Base-by-base conservation (phyloP, 2,329 filamentous ascomycete genomes). In the Ascochyta viciae-villosae region DNA sequence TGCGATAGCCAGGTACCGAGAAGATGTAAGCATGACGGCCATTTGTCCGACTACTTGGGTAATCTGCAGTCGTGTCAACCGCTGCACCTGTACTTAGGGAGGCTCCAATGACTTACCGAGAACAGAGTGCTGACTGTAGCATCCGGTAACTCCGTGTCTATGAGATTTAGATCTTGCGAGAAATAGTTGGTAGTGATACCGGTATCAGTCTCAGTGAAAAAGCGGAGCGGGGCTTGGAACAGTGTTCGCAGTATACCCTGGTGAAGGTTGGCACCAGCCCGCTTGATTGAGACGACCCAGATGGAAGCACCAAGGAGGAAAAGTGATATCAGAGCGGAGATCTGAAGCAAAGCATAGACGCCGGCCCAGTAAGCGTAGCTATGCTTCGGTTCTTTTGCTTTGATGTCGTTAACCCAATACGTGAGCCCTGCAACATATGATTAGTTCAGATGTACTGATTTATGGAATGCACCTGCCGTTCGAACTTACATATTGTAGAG, bases 261-360 rank as follows among this genome's bases (percentile, higher is more conserved):
- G 54, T 84, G 82, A 50, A 84, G 77, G 39, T 64, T 75, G 44
- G 75, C 74, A 3, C 79, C 80, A 12, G 54, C 56, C 41, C 44
- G 41, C 41, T 60, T 60, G 4, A 60, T 34, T 9, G 47, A 63
- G 42, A 77, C 72, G 58, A 78, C 75, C n/a, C 57, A 68, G 40
- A 76, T 42, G n/a, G 72, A 40, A 9, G 60, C 35, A 24, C 24
- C 61, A 3, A 57, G 52, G 16, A 57, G 46, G 2, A 60, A 35
- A 7, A 62, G 38, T n/a, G 54, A 50, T 39, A 61, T 38, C 8
- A 46, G 6, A 37, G 49, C 55, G 22, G 38, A 53, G 8, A 41
- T 31, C 22, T 60, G 53, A 12, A 64, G 57, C 41, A 60, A 37
- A 16, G 26, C 58, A 50, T 64, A 64, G 8, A 64, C 49, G 2